phyloP scores from a whole-genome alignment of 768 basidiomycete genomes.

The Phaffia australis region DNA sequence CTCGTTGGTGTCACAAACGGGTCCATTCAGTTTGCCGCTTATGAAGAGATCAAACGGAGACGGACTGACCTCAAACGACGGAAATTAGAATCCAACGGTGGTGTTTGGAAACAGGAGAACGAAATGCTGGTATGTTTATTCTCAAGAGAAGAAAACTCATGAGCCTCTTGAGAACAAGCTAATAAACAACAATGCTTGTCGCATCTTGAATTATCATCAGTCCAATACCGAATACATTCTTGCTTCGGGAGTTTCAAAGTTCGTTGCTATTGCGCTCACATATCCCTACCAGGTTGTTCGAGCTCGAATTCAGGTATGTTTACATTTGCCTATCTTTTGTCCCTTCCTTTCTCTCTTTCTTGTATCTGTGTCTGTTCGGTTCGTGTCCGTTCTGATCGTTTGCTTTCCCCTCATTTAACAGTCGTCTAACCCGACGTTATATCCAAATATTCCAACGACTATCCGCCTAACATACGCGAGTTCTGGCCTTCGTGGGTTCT shows the following conservation, averaged over 20 bases:
- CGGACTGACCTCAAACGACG: constrained; percentile 59
- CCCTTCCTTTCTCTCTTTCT: background rate
- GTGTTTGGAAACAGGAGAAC: constrained; percentile 55
- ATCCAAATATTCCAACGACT: constrained; percentile 73
- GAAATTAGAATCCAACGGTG: constrained; percentile 52
- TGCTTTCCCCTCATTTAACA: background rate
- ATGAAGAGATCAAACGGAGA: constrained; percentile 90
- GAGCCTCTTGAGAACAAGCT: too few species aligned
- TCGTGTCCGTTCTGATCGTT: background rate
- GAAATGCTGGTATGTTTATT: constrained; percentile 67
- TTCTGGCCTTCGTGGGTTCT: constrained; percentile 78
- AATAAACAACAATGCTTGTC: background rate
- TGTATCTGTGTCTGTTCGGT: background rate
- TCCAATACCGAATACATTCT: constrained; percentile 81
- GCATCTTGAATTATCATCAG: constrained; percentile 41
- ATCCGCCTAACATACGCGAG: constrained; percentile 67
- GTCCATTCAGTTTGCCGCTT: constrained; percentile 87
- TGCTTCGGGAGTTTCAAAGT: constrained; percentile 84
- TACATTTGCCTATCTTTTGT: background rate
- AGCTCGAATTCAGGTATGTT: constrained; percentile 74
- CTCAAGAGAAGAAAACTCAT: background rate
- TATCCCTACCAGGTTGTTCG: constrained; percentile 98
- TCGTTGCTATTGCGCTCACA: constrained; percentile 67
- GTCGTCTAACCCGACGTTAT: constrained; percentile 39
- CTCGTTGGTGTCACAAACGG: constrained; percentile 90